Base-by-base conservation (phyloP, 2,329 filamentous ascomycete species). In the Fusarium burgessii region DNA sequence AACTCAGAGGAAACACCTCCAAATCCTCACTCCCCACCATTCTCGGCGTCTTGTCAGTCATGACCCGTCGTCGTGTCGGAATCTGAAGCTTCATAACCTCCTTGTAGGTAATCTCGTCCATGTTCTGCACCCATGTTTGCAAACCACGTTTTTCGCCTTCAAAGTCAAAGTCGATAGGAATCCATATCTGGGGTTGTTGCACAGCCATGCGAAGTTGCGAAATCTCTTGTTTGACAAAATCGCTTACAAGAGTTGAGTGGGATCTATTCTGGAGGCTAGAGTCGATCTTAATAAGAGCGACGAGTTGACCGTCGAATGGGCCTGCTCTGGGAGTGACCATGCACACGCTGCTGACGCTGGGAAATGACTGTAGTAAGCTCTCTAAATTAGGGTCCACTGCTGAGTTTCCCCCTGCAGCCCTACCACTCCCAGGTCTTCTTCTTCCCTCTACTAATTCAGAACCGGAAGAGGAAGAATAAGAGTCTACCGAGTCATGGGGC, bases 61-160 rank as follows among this genome's bases (percentile, higher is more conserved):
- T 80, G 73, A 27, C 80, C 78, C 12, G 66, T 45, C 67, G 62
- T 80, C 70, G 58, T 0, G 84, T 70, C 78, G 79, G 72, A 32
- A 86, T 78, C 50, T 83, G 82, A 41, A 86, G 76, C 50, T 80
- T 81, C 76, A 85, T 80, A 43, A 87, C 83, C 50, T 83, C 83
- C 43, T 81, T 79, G 69, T 86, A 83, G 27, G 81, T 68, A 32
- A 83, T 79, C 56, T 86, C 82, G 64, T 85, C 84, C 49, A 85
- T 82, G 67, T 88, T 87, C 76, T 88, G 85, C 29, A 84, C 83
- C 86, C 86, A 88, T 6, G 84, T 86, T 62, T 86, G 85, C 45
- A 88, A 71, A 60, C 79, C 81, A 35, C 85, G 80, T 78, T 71
- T 87, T 80, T 51, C 82, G 15, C 7, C 23, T 77, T 17, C 82